Base-by-base conservation (phyloP, 805 yeast species). In the Pichia insulana region DNA sequence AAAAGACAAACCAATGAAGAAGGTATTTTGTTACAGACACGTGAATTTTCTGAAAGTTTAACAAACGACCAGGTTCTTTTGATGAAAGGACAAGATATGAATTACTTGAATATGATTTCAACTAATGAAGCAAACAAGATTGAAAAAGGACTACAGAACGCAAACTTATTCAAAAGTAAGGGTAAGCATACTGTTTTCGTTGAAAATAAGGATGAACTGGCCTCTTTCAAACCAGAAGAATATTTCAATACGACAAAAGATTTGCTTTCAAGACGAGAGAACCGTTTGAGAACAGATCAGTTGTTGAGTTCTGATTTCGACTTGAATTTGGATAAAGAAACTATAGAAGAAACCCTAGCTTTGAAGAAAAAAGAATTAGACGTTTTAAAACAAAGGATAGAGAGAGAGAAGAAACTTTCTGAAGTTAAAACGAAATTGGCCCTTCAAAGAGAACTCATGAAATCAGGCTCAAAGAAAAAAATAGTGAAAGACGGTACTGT, bases 161-260 rank as follows among this genome's bases (percentile, higher is more conserved):
- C 78, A 43, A 63, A 65, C 30, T 77, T 79, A 54, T 50, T 58
- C 35, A 64, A 69, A 42, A 69, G 81, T n/a, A 61, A 59, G 17
- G 94, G 95, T 2, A 74, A 74, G 30, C 97, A 89, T 59, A 85
- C 89, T 0, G 84, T 89, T 4, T 90, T 88, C 65, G 95, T 88
- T 7, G 92, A 84, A 34, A 61, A 70, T 18, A 69, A 70, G 22
- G 61, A 71, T 32, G 75, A 78, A 39, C 73, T 78, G 58, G 68
- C 73, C 32, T 48, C 58, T 1, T 87, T 87, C 55, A 70, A 72
- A 39, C 76, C 94, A 0, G 86, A 74, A 7, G 65, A 69, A 46
- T 76, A 62, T 60, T 88, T 88, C 64, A 65, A 79, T 38, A 88
- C 96, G 0, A 87, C 80, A 48, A 73, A 70, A 39, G 69, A 73